Percentiles rank a stretch among this genome's conserved stretches.
These are phyloP conservation scores for Lomentospora prolificans DNA, from an alignment of 2,329 filamentous ascomycete genomes.

Conservation along the genomic window DNA sequence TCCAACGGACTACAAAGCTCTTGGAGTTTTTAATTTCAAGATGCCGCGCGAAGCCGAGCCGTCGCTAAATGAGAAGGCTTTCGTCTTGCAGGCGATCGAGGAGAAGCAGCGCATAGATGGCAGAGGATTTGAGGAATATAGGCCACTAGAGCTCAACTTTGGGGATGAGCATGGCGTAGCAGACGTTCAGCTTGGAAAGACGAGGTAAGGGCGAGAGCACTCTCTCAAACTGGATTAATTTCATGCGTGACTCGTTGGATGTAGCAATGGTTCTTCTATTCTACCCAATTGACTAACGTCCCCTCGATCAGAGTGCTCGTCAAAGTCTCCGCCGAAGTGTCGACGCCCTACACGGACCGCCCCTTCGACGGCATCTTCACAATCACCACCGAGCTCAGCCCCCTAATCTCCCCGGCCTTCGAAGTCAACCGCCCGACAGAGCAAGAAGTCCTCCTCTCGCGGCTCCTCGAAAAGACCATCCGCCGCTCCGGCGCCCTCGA, in stretches of 20 bases:
- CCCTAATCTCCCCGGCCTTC: constrained; percentile 85
- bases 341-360: constrained; percentile 73
- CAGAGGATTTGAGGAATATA: constrained; percentile 69
- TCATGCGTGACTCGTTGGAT: too few species aligned
- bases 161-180: constrained; percentile 86
- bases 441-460: constrained; percentile 74
- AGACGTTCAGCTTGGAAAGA: constrained; percentile 82
- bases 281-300: not conserved
- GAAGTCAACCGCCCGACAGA: constrained; percentile 78
- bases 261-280: too few species aligned
- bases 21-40: constrained; percentile 17
- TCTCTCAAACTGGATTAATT: not conserved
- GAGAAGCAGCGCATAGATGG: constrained; percentile 78
- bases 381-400: constrained; percentile 81
- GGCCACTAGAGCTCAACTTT: constrained; percentile 68
- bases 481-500: constrained; percentile 87
- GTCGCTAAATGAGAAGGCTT: constrained; percentile 79
- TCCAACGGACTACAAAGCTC: not conserved
- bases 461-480: constrained; percentile 86
- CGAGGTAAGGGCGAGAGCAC: constrained; percentile 50
- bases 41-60: constrained; percentile 94
- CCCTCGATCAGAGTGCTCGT: constrained; percentile 59
- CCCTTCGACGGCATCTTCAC: constrained; percentile 94
- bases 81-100: constrained; percentile 72
- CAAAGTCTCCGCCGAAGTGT: constrained; percentile 80